phyloP scores from a whole-genome alignment of 805 yeast species.

The Saccharomycopsis guyanensis region DNA sequence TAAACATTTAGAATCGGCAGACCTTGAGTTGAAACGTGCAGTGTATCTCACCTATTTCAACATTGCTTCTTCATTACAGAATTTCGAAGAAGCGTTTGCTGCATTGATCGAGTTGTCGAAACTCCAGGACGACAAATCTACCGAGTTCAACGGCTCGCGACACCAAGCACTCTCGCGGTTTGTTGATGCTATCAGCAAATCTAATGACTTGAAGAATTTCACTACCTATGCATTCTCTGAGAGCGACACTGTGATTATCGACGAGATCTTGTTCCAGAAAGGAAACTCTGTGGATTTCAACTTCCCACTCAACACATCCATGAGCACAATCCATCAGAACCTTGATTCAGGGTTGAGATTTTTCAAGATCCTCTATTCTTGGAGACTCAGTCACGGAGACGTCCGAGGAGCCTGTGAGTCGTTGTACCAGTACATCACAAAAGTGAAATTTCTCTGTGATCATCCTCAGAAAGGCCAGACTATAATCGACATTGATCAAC shows the following conservation, averaged over 20 bases:
- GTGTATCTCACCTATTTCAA: conserved; percentile 24
- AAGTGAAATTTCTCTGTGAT: conserved; percentile 11
- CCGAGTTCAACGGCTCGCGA: conserved; percentile 10
- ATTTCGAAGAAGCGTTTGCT: conserved; percentile 29
- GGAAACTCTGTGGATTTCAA: conserved; percentile 22
- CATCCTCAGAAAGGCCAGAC: neutral
- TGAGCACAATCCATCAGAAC: conserved; percentile 23
- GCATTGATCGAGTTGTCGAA: conserved; percentile 24
- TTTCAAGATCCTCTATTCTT: conserved; percentile 43
- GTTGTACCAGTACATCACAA: conserved; percentile 33
- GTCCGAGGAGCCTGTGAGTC: conserved; percentile 42
- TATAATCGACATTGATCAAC: conserved; percentile 6
- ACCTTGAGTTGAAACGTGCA: conserved; percentile 23
- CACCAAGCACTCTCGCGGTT: conserved; percentile 29
- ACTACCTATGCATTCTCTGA: conserved; percentile 34
- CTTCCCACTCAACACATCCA: conserved; percentile 25
- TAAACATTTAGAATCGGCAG: conserved; percentile 19
- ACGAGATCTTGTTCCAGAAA: conserved; percentile 31
- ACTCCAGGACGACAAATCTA: too few species aligned
- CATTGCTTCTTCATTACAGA: conserved; percentile 27
- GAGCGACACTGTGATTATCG: conserved; percentile 37
- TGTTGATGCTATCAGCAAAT: conserved; percentile 32
- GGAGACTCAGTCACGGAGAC: conserved; percentile 44
- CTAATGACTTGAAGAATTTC: conserved; percentile 33
- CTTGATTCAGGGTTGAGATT: conserved; percentile 32